Conservation (phyloP, 345 rosid genomes). For the Eucalyptus melliodora region DNA sequence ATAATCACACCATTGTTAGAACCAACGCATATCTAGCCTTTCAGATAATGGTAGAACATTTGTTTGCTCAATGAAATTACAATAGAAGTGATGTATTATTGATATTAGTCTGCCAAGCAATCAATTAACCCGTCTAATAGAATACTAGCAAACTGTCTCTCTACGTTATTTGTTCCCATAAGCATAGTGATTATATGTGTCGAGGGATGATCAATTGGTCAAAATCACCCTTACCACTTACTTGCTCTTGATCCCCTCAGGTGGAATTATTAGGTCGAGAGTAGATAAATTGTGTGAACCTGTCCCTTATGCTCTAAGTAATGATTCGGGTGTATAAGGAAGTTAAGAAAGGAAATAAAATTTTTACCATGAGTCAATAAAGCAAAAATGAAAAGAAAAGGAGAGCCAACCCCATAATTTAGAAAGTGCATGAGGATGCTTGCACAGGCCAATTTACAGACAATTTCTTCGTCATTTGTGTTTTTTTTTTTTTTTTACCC, state of each 20-base stretch:
- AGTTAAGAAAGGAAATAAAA: neutral
- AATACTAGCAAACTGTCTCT: neutral
- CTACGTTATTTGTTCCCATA: neutral
- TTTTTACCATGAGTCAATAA: neutral
- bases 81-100: neutral
- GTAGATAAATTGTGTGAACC: neutral
- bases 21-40: neutral
- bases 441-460: neutral
- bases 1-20: neutral
- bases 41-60: neutral
- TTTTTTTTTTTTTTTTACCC: neutral
- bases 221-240: neutral
- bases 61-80: neutral
- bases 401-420: neutral
- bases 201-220: neutral
- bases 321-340: accelerated
- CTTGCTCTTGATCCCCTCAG: neutral
- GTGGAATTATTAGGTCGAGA: neutral
- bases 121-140: neutral
- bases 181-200: neutral
- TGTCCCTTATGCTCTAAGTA: neutral
- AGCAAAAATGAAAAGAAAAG: neutral
- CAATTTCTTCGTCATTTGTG: neutral
- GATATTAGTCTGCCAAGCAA: neutral
- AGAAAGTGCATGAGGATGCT: neutral